Evolutionary conservation across 257 asterid species (phyloP), one percentile per base, ranked within the genome.

Genomic region (Salvia splendens): DNA sequence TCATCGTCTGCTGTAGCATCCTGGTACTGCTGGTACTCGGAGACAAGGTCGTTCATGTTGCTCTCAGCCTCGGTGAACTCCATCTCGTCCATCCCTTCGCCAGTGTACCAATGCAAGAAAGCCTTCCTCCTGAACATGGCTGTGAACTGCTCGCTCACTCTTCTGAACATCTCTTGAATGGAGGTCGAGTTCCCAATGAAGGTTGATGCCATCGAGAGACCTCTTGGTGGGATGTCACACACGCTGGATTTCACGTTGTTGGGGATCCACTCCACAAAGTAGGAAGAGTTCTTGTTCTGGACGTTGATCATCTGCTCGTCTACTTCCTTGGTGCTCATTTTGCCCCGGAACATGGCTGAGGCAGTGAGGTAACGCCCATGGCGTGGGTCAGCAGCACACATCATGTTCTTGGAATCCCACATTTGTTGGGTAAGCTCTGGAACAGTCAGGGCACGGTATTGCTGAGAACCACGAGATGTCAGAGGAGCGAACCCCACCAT

Each of bases 231-330:
- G 73, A 89, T 89, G 77, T 89, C 96, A 72, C 96, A 89, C 12
- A 86, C 96, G 33, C 96, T 88, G 14, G 96, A 88, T 46, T 88
- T 88, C 63, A 88, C 96, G 12, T 88, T 88, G 83, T 88, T 88
- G 32, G 96, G 95, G 43, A 88, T 88, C 95, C 95, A 88, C 67
- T 87, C 95, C 10, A 88, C 95, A 32, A 88, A 88, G 86, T 88
- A 86, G 0, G 96, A 88, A n/a, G 93, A 88, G 87, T 88, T 88
- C 86, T 88, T 88, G 76, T 88, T 88, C 65, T 86, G 96, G 15
- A 88, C 91, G 30, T 88, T 86, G 38, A 87, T 87, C 95, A 87
- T 87, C 63, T 87, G 95, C 12, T 87, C 95, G 28, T 87, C 95
- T 5, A 86, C 93, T 84, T 86, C 93, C 66, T 83, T 86, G 51